Conservation (phyloP, 2,329 filamentous ascomycete species). For the Didymella lethalis region DNA sequence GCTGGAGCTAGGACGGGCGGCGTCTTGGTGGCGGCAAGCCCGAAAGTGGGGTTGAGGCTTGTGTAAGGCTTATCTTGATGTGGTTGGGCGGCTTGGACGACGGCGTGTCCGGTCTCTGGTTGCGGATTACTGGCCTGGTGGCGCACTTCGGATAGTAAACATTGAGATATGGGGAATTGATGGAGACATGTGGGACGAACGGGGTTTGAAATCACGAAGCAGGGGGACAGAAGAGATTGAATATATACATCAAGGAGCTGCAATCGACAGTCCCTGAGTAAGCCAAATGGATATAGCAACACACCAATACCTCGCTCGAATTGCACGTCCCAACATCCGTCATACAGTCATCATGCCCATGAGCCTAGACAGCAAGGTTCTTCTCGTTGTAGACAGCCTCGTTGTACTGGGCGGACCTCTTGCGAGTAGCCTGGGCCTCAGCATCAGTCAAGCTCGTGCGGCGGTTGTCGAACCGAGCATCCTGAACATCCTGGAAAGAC, state of each 20-base stretch:
- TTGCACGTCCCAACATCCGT: background rate
- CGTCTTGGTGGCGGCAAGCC: background rate
- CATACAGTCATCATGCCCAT: conserved; percentile 1
- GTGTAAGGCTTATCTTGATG: background rate
- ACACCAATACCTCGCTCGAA: conserved; percentile 11
- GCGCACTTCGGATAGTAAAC: background rate
- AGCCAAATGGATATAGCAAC: conserved; percentile 19
- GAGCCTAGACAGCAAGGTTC: conserved; percentile 1
- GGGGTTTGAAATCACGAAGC: background rate
- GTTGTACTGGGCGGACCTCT: conserved; percentile 45
- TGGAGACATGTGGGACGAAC: background rate
- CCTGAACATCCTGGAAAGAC: conserved; percentile 50
- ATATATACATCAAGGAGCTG: conserved; percentile 7
- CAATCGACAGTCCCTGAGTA: conserved; percentile 7
- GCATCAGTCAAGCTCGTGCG: conserved; percentile 44
- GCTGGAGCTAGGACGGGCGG: background rate
- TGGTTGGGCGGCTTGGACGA: background rate
- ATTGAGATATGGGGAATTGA: background rate
- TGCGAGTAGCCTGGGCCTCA: conserved; percentile 42
- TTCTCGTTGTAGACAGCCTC: conserved; percentile 27
- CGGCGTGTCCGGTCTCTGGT: background rate
- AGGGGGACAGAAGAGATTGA: conserved; percentile 1
- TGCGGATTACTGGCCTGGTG: background rate
- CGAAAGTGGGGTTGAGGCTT: background rate
- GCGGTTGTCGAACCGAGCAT: conserved; percentile 35